Evolutionary conservation across 164 flowering plant genomes (phyloP).

Genomic region (Macadamia tetraphylla): DNA sequence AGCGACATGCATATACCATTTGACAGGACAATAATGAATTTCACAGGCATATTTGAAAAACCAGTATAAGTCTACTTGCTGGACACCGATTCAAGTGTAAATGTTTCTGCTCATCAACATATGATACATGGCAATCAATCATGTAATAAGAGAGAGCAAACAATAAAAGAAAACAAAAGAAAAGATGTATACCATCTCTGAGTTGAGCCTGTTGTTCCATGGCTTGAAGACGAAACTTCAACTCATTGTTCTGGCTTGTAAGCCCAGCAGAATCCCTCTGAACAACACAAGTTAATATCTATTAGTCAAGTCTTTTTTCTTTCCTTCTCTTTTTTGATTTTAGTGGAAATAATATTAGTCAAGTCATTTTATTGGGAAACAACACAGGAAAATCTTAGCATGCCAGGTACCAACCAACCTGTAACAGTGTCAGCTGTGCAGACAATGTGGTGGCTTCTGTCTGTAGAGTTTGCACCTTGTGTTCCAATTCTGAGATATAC

Average conservation of each 20-base stretch:
- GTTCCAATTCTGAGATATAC: constrained; percentile 90
- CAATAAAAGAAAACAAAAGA: background rate
- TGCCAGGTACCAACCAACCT: constrained; percentile 40
- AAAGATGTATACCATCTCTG: constrained; percentile 39
- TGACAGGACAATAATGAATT: no score
- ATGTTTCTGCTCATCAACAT: no score
- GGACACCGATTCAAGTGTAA: no score
- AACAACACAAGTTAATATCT: background rate
- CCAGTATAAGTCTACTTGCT: no score
- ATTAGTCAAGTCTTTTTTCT: background rate
- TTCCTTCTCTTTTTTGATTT: no score
- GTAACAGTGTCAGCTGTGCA: constrained; percentile 86
- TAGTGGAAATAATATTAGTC: no score
- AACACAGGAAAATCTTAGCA: background rate
- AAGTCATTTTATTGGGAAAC: no score
- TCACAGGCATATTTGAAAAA: no score
- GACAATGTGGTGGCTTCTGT: constrained; percentile 96
- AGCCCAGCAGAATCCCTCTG: constrained; percentile 58
- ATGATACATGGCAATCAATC: no score
- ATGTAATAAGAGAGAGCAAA: background rate
- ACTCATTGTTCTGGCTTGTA: constrained; percentile 50
- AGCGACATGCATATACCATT: no score
- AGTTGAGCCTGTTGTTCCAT: constrained; percentile 67
- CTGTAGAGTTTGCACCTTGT: constrained; percentile 94
- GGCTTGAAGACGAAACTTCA: constrained; percentile 61